Base-by-base conservation (phyloP, 2,329 filamentous ascomycete species). In the Grosmannia serpens region DNA sequence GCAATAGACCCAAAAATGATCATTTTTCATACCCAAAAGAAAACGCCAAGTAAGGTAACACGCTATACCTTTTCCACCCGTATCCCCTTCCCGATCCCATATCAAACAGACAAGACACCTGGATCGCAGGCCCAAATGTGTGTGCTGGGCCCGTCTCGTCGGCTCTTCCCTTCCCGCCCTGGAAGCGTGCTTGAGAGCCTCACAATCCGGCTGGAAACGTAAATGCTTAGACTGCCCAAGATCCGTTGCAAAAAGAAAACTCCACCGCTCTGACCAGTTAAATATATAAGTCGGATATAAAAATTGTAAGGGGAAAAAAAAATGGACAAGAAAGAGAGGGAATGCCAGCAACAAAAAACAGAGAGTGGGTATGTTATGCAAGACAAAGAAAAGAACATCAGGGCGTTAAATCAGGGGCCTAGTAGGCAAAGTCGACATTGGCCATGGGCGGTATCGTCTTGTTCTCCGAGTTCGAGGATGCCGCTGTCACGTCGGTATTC, bases 351-450 rank as follows among this genome's bases (percentile, higher is more conserved):
- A 53, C 17, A 35, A 22, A 26, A 41, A 33, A 22, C n/a, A 20
- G 20, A 22, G 33, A 33, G 33, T 41, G 52, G 52, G 52, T 54
- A 54, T 54, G 52, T 41, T 54, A 54, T 38, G 35, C 52, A 54
- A 41, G 24, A 55, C 35, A 59, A 35, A 38, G 38, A n/a, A n/a
- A 41, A 24, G 15, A 22, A 49, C 44, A 56, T n/a, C 26, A 38
- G 22, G 11, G 13, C 10, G 17, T 22, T 17, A 38, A 26, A 60
- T 29, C 7, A 13, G 29, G 29, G 20, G 17, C 47, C 26, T 55
- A 66, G 51, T 66, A 66, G 10, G 61, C 60, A 24, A 66, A 51
- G 33, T 66, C 64, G 17, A 66, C 63, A 53, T 62, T 60, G 13
- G 60, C 64, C 63, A 66, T 64, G 17, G 63, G 55, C 13, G 64